These are phyloP conservation scores for Takashimella tepidaria DNA, from an alignment of 1,284 basidiomycete genomes.

Conservation along the genomic window DNA sequence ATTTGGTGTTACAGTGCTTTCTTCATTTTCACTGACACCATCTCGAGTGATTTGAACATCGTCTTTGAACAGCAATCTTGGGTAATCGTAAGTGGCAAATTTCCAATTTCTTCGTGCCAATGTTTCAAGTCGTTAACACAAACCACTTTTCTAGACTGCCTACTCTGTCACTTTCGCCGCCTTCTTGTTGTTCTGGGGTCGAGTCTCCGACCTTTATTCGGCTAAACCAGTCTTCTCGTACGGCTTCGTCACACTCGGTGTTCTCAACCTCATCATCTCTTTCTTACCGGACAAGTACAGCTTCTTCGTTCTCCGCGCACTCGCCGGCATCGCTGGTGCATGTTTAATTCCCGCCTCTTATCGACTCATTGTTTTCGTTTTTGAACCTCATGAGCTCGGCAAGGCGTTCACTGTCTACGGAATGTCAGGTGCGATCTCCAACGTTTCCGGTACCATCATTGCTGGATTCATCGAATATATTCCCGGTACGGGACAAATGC, in stretches of 20 bases:
- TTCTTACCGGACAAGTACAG: conserved; percentile 34
- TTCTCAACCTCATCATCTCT: conserved; percentile 33
- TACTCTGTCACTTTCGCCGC: conserved; percentile 31
- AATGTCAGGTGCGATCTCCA: conserved; percentile 34
- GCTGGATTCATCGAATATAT: conserved; percentile 35
- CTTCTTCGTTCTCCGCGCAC: conserved; percentile 35
- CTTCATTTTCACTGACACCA: conserved; percentile 20
- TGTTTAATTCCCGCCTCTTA: conserved; percentile 31
- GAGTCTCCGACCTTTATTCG: conserved; percentile 30
- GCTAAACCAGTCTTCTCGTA: conserved; percentile 24
- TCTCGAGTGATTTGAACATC: conserved; percentile 21
- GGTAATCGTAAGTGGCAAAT: conserved; percentile 26
- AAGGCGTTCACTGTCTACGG: conserved; percentile 30
- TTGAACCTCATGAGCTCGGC: conserved; percentile 17
- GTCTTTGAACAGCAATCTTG: conserved; percentile 23
- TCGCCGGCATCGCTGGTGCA: conserved; percentile 34
- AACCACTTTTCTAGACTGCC: no score
- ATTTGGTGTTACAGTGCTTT: conserved; percentile 23
- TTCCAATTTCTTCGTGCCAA: no score
- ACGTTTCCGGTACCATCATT: conserved; percentile 26
- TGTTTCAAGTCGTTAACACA: no score
- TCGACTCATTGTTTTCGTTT: conserved; percentile 32
- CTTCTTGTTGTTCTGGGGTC: conserved; percentile 34
- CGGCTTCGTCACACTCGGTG: conserved; percentile 29
- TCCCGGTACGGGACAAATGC: conserved; percentile 34